A percentile compares a stretch with the other conserved stretches of the same genome.
Conservation (phyloP, 805 yeast species). For the Barnettozyma vustinii region DNA sequence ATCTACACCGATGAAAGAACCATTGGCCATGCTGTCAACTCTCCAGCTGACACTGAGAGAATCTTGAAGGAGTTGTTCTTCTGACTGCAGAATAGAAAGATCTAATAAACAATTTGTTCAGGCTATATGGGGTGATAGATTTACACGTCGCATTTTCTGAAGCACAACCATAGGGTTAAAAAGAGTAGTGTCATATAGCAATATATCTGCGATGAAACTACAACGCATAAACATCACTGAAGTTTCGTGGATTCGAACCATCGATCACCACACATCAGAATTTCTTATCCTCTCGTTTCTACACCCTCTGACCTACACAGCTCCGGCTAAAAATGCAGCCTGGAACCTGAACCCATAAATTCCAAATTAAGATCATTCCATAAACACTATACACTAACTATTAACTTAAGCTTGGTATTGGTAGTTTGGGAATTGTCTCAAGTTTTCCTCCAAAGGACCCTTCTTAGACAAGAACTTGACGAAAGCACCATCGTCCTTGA, state of each 20-base stretch:
- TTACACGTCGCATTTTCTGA: neutral
- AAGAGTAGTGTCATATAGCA: neutral
- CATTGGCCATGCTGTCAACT: constrained; percentile 87
- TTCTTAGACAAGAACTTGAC: constrained; percentile 96
- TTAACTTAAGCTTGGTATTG: constrained; percentile 35
- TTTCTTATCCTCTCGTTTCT: no score
- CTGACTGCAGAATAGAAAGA: constrained; percentile 2
- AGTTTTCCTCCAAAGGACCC: constrained; percentile 92
- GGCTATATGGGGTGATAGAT: neutral
- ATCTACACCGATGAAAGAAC: constrained; percentile 90
- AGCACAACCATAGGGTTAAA: neutral
- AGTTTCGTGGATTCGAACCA: neutral
- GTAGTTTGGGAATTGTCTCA: constrained; percentile 88
- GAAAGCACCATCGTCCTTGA: constrained; percentile 99
- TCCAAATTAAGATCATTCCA: constrained; percentile 5
- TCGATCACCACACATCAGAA: neutral
- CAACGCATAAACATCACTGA: no score
- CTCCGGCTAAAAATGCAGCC: neutral
- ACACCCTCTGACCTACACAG: neutral
- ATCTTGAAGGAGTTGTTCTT: constrained; percentile 78
- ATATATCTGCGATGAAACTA: no score
- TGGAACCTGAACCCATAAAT: no score
- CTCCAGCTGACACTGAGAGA: constrained; percentile 84
- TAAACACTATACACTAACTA: constrained; percentile 8
- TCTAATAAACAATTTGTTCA: neutral